Conservation (phyloP, 306 rosid species). For the Cicer yamashitae region DNA sequence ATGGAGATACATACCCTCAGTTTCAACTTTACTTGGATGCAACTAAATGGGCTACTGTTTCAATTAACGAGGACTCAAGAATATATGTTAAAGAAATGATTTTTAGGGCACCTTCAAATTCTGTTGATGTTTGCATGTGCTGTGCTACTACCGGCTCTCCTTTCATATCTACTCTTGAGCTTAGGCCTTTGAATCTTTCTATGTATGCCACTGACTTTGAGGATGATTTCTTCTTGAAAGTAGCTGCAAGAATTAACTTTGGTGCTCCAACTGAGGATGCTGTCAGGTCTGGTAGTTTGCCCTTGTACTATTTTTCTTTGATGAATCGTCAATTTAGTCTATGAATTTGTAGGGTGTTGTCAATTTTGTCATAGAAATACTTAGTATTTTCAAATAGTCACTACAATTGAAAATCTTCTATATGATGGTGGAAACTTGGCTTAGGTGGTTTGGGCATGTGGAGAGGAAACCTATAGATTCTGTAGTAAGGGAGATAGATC, state of each 20-base stretch:
- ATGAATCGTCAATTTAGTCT: neutral
- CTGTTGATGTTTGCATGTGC: slow-evolving; percentile 82
- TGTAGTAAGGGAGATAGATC: too few relatives aligned
- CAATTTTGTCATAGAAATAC: neutral
- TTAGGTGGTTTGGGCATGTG: too few relatives aligned
- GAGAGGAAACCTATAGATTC: too few relatives aligned
- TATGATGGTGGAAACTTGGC: neutral
- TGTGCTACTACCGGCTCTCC: slow-evolving; percentile 95
- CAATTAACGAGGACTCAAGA: slow-evolving; percentile 76
- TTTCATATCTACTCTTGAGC: slow-evolving; percentile 88
- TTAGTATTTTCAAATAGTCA: neutral
- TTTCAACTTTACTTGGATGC: slow-evolving; percentile 86
- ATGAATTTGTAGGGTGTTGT: neutral
- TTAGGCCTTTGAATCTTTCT: slow-evolving; percentile 85
- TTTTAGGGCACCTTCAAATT: slow-evolving; percentile 76
- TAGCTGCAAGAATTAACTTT: slow-evolving; percentile 90
- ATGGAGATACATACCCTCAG: slow-evolving; percentile 91
- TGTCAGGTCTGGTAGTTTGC: slow-evolving; percentile 60
- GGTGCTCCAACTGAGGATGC: slow-evolving; percentile 78
- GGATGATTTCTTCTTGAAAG: slow-evolving; percentile 78
- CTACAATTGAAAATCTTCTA: neutral
- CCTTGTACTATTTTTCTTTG: slow-evolving; percentile 18
- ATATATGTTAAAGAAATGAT: slow-evolving; percentile 81
- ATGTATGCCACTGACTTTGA: slow-evolving; percentile 97
- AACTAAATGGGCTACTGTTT: slow-evolving; percentile 88